phyloP scores from a whole-genome alignment of 1,139 yeast species.

The Sugiyamaella pinicola region DNA sequence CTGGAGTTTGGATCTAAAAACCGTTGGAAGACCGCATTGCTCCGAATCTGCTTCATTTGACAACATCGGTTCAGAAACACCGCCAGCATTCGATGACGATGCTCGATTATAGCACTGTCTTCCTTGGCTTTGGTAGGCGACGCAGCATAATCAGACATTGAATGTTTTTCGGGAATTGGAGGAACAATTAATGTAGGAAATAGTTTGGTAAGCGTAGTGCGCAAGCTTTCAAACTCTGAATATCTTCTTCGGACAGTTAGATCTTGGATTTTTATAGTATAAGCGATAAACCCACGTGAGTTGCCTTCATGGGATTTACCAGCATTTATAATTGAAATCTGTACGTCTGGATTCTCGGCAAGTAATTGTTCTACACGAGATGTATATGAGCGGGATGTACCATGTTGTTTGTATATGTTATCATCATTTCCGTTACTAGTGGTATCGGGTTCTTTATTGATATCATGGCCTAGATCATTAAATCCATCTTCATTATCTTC shows the following conservation, averaged over 20 bases:
- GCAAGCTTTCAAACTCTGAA: constrained; percentile 84
- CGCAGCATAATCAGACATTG: constrained; percentile 53
- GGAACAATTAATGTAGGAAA: constrained; percentile 87
- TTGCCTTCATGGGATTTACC: constrained; percentile 77
- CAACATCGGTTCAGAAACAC: constrained; percentile 79
- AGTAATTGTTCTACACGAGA: constrained; percentile 45
- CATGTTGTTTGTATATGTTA: not conserved
- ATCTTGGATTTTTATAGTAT: constrained; percentile 67
- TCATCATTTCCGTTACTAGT: constrained; percentile 6
- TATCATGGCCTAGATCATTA: constrained; percentile 6
- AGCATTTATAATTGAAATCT: constrained; percentile 68
- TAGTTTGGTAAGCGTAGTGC: constrained; percentile 66
- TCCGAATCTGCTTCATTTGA: constrained; percentile 56
- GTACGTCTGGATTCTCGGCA: constrained; percentile 41
- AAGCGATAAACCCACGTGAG: constrained; percentile 72
- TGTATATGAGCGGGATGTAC: constrained; percentile 33
- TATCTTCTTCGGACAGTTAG: constrained; percentile 76
- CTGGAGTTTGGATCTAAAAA: constrained; percentile 84
- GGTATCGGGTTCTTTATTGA: not conserved
- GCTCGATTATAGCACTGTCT: constrained; percentile 54
- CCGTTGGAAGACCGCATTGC: constrained; percentile 66
- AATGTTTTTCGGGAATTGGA: constrained; percentile 93
- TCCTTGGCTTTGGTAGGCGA: constrained; percentile 61
- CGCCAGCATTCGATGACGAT: constrained; percentile 74
- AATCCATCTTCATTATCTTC: constrained; percentile 13